Conservation (phyloP, 116 monocot genomes). For the Phalaenopsis hybrid region DNA sequence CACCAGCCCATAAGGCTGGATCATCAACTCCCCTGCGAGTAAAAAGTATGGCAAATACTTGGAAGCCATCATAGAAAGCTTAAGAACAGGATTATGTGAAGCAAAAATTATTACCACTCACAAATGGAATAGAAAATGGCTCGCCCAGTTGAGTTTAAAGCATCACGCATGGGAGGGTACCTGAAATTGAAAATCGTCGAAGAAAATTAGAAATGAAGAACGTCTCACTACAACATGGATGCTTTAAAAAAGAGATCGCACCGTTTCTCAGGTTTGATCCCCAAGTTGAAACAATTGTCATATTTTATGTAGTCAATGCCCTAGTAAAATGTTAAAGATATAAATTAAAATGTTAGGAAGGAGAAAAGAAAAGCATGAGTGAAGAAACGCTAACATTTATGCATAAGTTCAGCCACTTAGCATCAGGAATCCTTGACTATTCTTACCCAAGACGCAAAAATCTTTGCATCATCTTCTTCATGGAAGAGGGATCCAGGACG, state of each 20-base stretch:
- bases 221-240: background rate
- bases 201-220: conserved; percentile 10
- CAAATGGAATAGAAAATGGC: conserved; percentile 85
- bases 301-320: conserved; percentile 96
- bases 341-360: background rate
- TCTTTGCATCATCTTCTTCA: conserved; percentile 66
- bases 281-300: conserved; percentile 95
- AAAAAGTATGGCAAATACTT: background rate
- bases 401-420: background rate
- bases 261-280: conserved; percentile 84
- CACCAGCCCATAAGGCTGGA: conserved; percentile 93
- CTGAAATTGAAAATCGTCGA: conserved; percentile 25
- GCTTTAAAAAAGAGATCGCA: conserved; percentile 19
- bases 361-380: background rate
- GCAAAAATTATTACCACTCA: conserved; percentile 58
- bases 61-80: conserved; percentile 5
- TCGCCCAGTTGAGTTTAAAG: conserved; percentile 73
- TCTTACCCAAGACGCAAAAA: conserved; percentile 94
- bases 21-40: conserved; percentile 75
- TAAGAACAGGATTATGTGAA: conserved; percentile 3
- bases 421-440: background rate
- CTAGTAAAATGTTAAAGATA: conserved; percentile 24
- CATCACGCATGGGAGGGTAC: conserved; percentile 97
- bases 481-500: conserved; percentile 87
- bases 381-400: background rate